Evolutionary conservation across 2,329 filamentous ascomycete species (phyloP).

Genomic region (Penicillium concentricum): DNA sequence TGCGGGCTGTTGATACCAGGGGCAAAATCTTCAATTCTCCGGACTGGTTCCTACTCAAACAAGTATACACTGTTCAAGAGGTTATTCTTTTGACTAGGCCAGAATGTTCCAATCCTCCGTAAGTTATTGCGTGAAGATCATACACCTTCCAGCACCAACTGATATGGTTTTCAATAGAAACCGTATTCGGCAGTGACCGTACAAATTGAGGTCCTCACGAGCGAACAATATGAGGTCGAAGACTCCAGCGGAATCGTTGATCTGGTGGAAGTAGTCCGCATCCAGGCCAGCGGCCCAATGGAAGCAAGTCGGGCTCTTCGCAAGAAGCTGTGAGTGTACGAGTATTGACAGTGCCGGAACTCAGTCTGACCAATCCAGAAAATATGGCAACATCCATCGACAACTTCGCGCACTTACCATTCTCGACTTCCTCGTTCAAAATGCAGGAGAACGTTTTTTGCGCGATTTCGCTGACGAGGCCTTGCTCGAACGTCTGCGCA

Average conservation of each 20-base stretch:
- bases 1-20: background rate
- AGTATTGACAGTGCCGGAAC: background rate
- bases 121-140: conserved; percentile 14
- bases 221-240: conserved; percentile 85
- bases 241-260: conserved; percentile 90
- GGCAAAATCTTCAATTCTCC: background rate
- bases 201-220: conserved; percentile 84
- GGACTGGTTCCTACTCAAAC: background rate
- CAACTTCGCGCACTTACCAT: conserved; percentile 86
- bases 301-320: conserved; percentile 90
- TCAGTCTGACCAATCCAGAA: conserved; percentile 49
- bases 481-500: conserved; percentile 82
- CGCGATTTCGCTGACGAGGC: conserved; percentile 86
- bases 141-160: background rate
- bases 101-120: conserved; percentile 40
- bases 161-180: conserved; percentile 53
- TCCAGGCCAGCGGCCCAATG: conserved; percentile 80
- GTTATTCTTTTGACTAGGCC: background rate
- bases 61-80: background rate
- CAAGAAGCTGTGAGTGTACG: conserved; percentile 74
- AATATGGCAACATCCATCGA: conserved; percentile 92
- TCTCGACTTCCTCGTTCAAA: conserved; percentile 90
- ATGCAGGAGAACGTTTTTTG: conserved; percentile 85
- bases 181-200: conserved; percentile 94
- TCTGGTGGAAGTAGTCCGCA: conserved; percentile 87